Percentiles rank a stretch among this genome's conserved stretches.
Conservation (phyloP, 805 yeast species). For the Saccharomycopsis amapae region DNA sequence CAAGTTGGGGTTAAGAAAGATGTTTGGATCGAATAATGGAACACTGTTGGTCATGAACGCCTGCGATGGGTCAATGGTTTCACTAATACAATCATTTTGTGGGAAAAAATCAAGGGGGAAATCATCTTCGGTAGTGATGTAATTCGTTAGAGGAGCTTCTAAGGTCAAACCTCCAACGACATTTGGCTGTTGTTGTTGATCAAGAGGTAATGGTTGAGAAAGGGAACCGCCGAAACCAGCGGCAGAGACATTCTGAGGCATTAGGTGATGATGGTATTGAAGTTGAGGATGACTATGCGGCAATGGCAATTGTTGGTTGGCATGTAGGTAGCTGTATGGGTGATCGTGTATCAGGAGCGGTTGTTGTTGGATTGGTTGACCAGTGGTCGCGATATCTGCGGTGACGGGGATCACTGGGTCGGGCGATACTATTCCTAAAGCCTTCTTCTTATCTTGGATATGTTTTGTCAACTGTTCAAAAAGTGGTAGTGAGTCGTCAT, state of each 20-base stretch:
- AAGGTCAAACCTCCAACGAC: conserved; percentile 4
- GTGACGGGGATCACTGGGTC: conserved; percentile 8
- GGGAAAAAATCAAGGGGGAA: conserved; percentile 68
- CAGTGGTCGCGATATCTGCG: background rate
- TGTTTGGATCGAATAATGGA: conserved; percentile 25
- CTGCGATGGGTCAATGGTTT: conserved; percentile 17
- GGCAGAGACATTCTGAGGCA: background rate
- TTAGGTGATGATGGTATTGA: background rate
- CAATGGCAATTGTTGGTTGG: background rate
- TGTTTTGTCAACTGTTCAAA: conserved; percentile 46
- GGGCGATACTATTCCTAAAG: conserved; percentile 7
- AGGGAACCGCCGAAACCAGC: background rate
- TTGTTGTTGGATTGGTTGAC: background rate
- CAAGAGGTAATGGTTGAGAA: background rate
- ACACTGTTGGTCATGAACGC: conserved; percentile 7
- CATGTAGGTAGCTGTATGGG: background rate
- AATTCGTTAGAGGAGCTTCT: conserved; percentile 19
- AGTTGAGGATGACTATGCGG: background rate
- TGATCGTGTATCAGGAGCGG: background rate
- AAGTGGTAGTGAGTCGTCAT: conserved; percentile 45
- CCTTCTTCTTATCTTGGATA: conserved; percentile 29
- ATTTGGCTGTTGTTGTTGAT: background rate
- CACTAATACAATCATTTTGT: conserved; percentile 31
- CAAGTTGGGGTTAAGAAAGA: conserved; percentile 26
- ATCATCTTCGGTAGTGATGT: conserved; percentile 45